Evolutionary conservation across 805 yeast species (phyloP).

Genomic region (Hanseniaspora clermontiae): DNA sequence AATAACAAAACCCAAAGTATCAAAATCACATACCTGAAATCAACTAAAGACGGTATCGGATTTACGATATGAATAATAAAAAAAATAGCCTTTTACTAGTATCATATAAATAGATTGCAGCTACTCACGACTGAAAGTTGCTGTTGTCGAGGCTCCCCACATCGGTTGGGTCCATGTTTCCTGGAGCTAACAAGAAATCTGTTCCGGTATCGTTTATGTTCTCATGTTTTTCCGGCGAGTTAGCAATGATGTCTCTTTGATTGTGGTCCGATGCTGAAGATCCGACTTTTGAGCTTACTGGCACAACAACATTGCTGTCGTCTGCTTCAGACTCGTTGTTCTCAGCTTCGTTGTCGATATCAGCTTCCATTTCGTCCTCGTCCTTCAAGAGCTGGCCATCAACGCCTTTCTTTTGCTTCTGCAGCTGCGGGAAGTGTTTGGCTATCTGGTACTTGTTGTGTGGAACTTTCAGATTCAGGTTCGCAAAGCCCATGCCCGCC

Average conservation of each 20-base stretch:
- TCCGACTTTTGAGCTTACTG: conserved; percentile 1
- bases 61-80: too few relatives aligned
- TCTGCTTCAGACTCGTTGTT: background rate
- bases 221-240: background rate
- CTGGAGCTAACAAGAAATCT: background rate
- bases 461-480: background rate
- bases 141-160: background rate
- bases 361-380: background rate
- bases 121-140: background rate
- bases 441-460: background rate
- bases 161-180: background rate
- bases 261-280: background rate
- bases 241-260: background rate
- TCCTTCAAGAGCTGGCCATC: background rate
- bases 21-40: too few relatives aligned
- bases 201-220: background rate
- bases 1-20: too few relatives aligned
- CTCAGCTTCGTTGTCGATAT: conserved; percentile 1
- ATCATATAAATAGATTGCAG: too few relatives aligned
- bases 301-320: conserved; percentile 1
- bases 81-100: too few relatives aligned
- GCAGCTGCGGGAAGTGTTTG: conserved; percentile 3
- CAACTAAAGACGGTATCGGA: too few relatives aligned
- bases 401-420: conserved; percentile 15
- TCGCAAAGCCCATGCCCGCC: background rate